Conservation (phyloP, 1,284 basidiomycete genomes). For the Ganoderma sinense region DNA sequence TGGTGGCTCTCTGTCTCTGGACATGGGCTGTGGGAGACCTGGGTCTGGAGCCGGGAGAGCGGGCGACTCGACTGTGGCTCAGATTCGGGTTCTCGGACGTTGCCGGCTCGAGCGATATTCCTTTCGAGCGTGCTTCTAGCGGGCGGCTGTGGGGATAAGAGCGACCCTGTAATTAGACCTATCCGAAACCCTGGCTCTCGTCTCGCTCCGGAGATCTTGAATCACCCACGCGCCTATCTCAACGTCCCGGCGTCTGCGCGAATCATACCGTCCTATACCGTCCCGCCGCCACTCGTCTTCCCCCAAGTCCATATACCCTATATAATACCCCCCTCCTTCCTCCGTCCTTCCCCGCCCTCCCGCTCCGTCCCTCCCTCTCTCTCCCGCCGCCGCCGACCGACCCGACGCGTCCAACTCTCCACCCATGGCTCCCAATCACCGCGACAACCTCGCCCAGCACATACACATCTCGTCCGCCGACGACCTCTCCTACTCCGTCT, state of each 20-base stretch:
- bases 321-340: slow-evolving; percentile 5
- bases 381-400: background rate
- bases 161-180: slow-evolving; percentile 8
- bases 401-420: slow-evolving; percentile 1
- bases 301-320: slow-evolving; percentile 7
- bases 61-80: slow-evolving; percentile 2
- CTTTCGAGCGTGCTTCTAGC: slow-evolving; percentile 2
- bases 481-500: slow-evolving; percentile 41
- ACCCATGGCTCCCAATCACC: slow-evolving; percentile 26
- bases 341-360: slow-evolving; percentile 9
- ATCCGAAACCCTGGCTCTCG: slow-evolving; percentile 1
- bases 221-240: slow-evolving; percentile 4
- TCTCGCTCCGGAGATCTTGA: slow-evolving; percentile 5
- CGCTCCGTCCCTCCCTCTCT: background rate
- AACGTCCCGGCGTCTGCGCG: background rate
- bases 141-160: slow-evolving; percentile 3
- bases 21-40: background rate
- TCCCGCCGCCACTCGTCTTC: background rate
- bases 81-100: slow-evolving; percentile 3
- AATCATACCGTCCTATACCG: background rate
- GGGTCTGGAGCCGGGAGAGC: slow-evolving; percentile 3
- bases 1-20: background rate
- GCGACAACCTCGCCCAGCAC: slow-evolving; percentile 36
- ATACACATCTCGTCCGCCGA: slow-evolving; percentile 43
- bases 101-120: slow-evolving; percentile 6